phyloP scores from a whole-genome alignment of 352 stramenopile genomes.

The Phytophthora nicotianae region DNA sequence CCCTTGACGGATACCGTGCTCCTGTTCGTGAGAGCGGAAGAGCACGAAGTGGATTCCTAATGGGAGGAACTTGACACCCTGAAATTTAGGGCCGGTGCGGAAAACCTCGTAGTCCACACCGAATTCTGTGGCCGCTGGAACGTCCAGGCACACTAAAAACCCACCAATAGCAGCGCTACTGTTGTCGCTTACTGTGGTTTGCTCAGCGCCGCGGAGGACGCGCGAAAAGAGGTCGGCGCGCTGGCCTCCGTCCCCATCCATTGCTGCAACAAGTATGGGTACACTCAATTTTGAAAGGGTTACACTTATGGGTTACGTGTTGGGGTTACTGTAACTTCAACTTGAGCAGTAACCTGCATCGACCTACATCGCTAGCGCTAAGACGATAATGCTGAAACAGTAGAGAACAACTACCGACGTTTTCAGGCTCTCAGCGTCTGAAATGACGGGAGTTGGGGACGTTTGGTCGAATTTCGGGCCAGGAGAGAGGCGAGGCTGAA shows the following conservation, averaged over 20 bases:
- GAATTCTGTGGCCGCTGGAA: slow-evolving; percentile 80
- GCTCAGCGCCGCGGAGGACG: slow-evolving; percentile 32
- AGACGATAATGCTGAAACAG: slow-evolving; percentile 15
- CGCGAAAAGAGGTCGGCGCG: slow-evolving; percentile 49
- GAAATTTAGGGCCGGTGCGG: slow-evolving; percentile 76
- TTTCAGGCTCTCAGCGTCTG: slow-evolving; percentile 8
- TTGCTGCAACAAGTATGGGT: slow-evolving; percentile 22
- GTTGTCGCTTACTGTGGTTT: background rate
- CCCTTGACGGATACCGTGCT: slow-evolving; percentile 81
- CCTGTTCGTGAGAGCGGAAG: slow-evolving; percentile 76
- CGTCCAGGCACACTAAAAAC: slow-evolving; percentile 85
- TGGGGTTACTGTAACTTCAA: slow-evolving; percentile 23
- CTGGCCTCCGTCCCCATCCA: slow-evolving; percentile 27
- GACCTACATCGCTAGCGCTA: slow-evolving; percentile 16
- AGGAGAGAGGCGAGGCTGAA: slow-evolving; percentile 18
- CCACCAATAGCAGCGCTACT: slow-evolving; percentile 43
- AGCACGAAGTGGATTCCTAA: slow-evolving; percentile 84
- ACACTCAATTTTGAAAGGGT: slow-evolving; percentile 12
- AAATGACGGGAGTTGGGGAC: slow-evolving; percentile 11
- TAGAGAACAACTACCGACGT: slow-evolving; percentile 8
- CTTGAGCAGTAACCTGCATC: background rate
- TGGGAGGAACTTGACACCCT: slow-evolving; percentile 87
- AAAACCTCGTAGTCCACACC: slow-evolving; percentile 90
- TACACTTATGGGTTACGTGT: slow-evolving; percentile 23
- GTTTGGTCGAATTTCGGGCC: slow-evolving; percentile 24